phyloP scores from a whole-genome alignment of 2,329 filamentous ascomycete genomes.

The Colletotrichum liaoningense region DNA sequence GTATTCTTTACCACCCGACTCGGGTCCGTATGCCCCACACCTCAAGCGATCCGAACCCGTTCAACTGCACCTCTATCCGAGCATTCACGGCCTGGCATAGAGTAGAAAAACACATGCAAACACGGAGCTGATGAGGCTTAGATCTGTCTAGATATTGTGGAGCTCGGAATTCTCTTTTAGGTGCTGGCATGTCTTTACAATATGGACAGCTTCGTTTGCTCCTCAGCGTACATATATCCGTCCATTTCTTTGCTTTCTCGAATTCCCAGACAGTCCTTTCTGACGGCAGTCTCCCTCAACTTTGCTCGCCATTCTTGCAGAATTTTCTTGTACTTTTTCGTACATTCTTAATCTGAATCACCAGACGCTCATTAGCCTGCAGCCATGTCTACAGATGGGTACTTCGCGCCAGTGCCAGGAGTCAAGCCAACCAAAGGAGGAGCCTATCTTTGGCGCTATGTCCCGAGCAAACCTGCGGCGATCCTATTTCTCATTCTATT shows the following conservation, averaged over 20 bases:
- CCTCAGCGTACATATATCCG: neutral
- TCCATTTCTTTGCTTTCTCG: no score
- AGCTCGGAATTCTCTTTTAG: neutral
- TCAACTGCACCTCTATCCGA: neutral
- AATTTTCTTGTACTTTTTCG: no score
- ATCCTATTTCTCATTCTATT: conserved; percentile 56
- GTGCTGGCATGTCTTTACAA: neutral
- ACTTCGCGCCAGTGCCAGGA: neutral
- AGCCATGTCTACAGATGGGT: neutral
- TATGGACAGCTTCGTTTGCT: neutral
- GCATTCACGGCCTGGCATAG: neutral
- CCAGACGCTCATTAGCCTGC: neutral
- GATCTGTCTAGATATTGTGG: neutral
- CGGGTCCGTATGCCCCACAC: neutral
- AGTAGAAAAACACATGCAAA: no score
- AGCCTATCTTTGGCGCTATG: conserved; percentile 46
- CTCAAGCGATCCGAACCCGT: neutral
- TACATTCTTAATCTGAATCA: neutral
- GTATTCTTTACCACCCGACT: neutral
- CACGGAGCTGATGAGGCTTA: neutral
- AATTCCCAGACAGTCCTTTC: neutral
- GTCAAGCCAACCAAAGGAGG: conserved; percentile 38
- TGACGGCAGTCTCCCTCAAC: neutral
- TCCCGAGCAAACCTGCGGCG: conserved; percentile 55
- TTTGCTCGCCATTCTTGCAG: no score